Evolutionary conservation across 768 basidiomycete genomes (phyloP).

Genomic region (Rhizopogon sp.): DNA sequence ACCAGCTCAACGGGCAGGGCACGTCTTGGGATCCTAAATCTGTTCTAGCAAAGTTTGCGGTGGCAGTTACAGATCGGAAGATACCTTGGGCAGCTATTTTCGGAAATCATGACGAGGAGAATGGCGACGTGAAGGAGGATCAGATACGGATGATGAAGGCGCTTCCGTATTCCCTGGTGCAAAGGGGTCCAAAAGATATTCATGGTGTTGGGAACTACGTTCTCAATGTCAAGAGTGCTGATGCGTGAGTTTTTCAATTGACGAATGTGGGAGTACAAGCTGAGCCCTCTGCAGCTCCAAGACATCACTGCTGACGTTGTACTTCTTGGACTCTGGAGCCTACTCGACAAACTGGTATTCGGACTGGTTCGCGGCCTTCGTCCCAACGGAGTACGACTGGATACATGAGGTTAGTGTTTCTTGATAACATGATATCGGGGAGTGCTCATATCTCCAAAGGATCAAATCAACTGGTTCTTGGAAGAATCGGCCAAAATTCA

Average conservation of each 20-base stretch:
- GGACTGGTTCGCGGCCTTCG: conserved; percentile 55
- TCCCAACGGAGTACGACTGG: conserved; percentile 81
- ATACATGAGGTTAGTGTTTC: conserved; percentile 53
- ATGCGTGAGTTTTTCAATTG: conserved; percentile 56
- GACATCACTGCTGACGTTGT: conserved; percentile 85
- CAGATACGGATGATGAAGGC: conserved; percentile 70
- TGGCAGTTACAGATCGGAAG: conserved; percentile 62
- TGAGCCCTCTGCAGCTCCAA: conserved; percentile 53
- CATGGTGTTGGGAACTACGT: conserved; percentile 93
- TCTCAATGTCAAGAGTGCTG: conserved; percentile 77
- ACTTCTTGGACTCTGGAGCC: conserved; percentile 85
- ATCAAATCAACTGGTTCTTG: conserved; percentile 89
- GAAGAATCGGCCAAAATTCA: conserved; percentile 73
- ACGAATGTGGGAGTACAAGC: conserved; percentile 3
- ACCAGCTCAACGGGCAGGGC: conserved; percentile 90
- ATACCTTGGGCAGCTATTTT: conserved; percentile 93
- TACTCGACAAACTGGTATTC: conserved; percentile 54
- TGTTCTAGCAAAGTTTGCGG: conserved; percentile 85
- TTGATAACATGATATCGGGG: neutral
- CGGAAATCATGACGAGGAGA: conserved; percentile 91
- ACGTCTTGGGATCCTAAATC: conserved; percentile 87
- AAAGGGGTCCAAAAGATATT: conserved; percentile 75
- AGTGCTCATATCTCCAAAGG: conserved; percentile 21
- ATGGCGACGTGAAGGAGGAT: conserved; percentile 52
- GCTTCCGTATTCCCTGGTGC: conserved; percentile 81